These are phyloP conservation scores for Aphanoascus verrucosus DNA, from an alignment of 2,329 filamentous ascomycete genomes.

Conservation along the genomic window DNA sequence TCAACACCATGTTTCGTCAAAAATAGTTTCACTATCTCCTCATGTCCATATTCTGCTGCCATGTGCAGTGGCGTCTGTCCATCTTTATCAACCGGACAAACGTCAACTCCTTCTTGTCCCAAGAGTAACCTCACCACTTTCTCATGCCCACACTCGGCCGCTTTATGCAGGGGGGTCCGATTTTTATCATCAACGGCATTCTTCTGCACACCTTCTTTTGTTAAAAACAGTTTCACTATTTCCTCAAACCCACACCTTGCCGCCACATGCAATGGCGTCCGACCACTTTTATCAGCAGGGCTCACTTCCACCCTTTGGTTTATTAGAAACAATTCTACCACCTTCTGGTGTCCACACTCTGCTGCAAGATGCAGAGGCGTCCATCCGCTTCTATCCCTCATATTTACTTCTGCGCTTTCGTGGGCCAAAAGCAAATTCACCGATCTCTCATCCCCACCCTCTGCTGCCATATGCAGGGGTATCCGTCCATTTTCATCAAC, in stretches of 20 bases:
- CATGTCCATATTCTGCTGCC: neutral
- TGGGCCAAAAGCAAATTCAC: neutral
- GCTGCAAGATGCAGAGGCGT: slow-evolving; percentile 2
- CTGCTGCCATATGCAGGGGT: slow-evolving; percentile 10
- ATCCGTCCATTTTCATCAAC: slow-evolving; percentile 3
- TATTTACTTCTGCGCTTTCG: neutral
- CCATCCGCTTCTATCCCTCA: neutral
- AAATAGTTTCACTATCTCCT: neutral
- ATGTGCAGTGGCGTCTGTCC: no score
- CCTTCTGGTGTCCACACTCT: neutral
- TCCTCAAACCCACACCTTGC: neutral
- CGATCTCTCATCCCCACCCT: neutral
- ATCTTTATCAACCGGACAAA: no score
- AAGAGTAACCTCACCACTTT: neutral
- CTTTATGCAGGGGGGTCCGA: neutral
- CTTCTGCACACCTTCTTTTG: neutral
- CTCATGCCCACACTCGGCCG: neutral
- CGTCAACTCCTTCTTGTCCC: neutral
- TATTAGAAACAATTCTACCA: neutral
- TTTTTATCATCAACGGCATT: neutral
- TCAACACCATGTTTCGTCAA: neutral
- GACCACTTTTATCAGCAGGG: neutral
- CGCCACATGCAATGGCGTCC: slow-evolving; percentile 7
- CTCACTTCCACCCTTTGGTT: neutral
- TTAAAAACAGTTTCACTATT: neutral